These are phyloP conservation scores for Daedalea quercina DNA, from an alignment of 768 basidiomycete species.

Conservation along the genomic window DNA sequence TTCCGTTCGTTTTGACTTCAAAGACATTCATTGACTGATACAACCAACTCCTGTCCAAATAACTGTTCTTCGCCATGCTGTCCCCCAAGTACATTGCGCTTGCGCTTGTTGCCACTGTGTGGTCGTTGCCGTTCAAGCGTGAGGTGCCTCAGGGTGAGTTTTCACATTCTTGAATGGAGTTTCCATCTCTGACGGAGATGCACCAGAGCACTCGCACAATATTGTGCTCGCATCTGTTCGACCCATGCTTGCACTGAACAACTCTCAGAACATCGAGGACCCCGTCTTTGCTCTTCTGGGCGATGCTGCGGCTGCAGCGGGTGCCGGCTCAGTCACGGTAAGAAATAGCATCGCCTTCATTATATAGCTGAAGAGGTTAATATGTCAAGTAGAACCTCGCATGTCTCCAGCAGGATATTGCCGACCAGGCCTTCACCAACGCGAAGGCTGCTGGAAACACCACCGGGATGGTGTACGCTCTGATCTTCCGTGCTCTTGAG, in stretches of 20 bases:
- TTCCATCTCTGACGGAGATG: background rate
- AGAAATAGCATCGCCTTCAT: conserved; percentile 10
- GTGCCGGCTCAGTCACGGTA: conserved; percentile 49
- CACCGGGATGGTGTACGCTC: conserved; percentile 46
- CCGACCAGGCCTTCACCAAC: conserved; percentile 68
- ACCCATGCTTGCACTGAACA: conserved; percentile 42
- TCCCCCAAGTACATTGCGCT: background rate
- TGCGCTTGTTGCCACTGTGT: background rate
- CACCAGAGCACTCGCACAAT: conserved; percentile 60
- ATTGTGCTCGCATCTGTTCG: conserved; percentile 46
- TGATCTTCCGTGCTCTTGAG: conserved; percentile 61
- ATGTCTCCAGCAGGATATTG: conserved; percentile 60
- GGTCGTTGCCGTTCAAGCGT: conserved; percentile 1
- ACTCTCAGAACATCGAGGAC: conserved; percentile 53
- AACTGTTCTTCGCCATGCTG: background rate
- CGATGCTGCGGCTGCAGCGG: conserved; percentile 51
- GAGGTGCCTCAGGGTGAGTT: conserved; percentile 4
- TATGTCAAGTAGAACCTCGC: conserved; percentile 37
- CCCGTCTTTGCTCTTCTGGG: conserved; percentile 60
- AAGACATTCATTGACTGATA: background rate
- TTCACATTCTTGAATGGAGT: background rate
- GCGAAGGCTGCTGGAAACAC: conserved; percentile 57
- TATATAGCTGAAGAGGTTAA: background rate
- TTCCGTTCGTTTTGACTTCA: conserved; percentile 4
- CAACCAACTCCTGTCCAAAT: background rate